phyloP scores from a whole-genome alignment of 169 alveolate genomes.

The Perkinsus marinus region DNA sequence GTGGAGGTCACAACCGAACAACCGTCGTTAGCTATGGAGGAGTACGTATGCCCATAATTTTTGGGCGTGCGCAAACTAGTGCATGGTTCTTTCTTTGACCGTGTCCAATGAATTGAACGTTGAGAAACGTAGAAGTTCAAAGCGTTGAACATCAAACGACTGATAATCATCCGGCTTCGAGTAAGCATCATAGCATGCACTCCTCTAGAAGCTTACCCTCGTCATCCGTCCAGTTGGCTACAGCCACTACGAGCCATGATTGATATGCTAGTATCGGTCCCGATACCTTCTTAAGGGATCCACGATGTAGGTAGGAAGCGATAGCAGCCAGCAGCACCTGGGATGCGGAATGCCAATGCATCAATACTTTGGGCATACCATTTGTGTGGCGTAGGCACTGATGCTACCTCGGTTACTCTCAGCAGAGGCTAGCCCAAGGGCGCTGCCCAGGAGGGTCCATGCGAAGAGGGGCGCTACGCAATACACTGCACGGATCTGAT shows the following conservation, averaged over 20 bases:
- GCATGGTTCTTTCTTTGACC: too few species aligned
- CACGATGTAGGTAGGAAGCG: neutral
- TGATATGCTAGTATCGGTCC: neutral
- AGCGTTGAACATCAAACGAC: too few species aligned
- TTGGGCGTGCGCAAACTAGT: too few species aligned
- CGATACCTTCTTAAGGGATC: neutral
- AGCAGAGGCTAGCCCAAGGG: neutral
- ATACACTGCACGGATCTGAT: neutral
- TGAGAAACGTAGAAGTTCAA: too few species aligned
- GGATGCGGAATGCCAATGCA: neutral
- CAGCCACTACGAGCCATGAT: neutral
- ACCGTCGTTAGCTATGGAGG: too few species aligned
- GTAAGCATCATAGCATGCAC: neutral
- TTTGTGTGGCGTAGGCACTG: neutral
- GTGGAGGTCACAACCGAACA: too few species aligned
- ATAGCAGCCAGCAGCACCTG: neutral
- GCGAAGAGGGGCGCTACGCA: neutral
- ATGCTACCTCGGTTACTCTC: neutral
- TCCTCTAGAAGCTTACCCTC: neutral
- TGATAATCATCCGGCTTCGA: too few species aligned
- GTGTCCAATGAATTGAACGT: too few species aligned
- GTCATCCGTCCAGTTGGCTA: neutral
- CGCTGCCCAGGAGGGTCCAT: neutral
- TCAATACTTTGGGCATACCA: neutral
- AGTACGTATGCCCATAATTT: too few species aligned